Evolutionary conservation across 345 rosid species (phyloP), one percentile per base, ranked within the genome.

Genomic region (Microthlaspi erraticum): DNA sequence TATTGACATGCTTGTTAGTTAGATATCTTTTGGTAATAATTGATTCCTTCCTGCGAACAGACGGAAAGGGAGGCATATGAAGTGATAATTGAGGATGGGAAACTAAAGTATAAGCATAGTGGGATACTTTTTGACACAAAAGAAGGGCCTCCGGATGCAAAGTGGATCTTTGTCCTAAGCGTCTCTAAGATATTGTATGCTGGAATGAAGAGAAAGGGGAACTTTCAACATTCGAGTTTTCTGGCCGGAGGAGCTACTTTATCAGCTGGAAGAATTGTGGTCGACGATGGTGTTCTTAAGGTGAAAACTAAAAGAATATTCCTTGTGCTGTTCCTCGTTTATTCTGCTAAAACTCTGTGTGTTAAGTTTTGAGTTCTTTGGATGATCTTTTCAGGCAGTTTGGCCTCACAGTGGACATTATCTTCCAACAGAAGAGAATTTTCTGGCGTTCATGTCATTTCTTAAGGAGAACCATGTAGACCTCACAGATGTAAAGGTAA

Each of bases 371-470:
- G 68, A 71, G 71, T 58, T 70, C 31, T 64, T 70, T 32, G 57
- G 37, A 14, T 70, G 56, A 42, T 57, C 17, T 65, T 72, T 18
- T 37, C 64, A 93, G 96, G 89, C 93, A 44, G 81, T 94, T 72
- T 94, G 96, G 97, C 97, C 95, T 68, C 97, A 94, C 68, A 94
- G 96, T 18, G 97, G 97, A 73, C 97, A 94, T 53, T 94, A 91
- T 79, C 97, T 91, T 63, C 97, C 97, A 39, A 91, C 96, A 20
- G 93, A 91, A 66, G 99, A 94, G 76, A 94, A 94, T 74, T 91
- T 89, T 58, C 83, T 78, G 75, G 95, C 80, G 46, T 86, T 94
- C 72, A 73, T 88, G 81, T 83, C 84, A 2, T 91, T 82, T 76
- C 95, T 94, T 5, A 23, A 31, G 59, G 89, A 91, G 69, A 85